These are phyloP conservation scores for Aspergillus proliferans DNA, from an alignment of 2,329 filamentous ascomycete species.

Conservation along the genomic window DNA sequence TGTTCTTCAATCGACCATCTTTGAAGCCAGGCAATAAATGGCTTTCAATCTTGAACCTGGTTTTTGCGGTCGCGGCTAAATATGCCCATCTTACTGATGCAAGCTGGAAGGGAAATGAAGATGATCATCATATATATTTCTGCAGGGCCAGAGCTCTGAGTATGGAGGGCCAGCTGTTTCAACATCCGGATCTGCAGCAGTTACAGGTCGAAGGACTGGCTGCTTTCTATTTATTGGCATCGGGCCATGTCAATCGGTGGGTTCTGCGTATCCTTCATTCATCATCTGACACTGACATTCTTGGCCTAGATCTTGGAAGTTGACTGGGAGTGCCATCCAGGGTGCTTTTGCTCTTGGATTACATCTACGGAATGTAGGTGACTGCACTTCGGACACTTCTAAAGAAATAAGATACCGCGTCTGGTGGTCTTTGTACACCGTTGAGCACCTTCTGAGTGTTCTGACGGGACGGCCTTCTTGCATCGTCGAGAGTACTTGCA, in stretches of 20 bases:
- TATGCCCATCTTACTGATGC: constrained; percentile 34
- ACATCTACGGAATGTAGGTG: constrained; percentile 37
- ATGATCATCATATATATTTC: constrained; percentile 38
- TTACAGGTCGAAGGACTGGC: constrained; percentile 39
- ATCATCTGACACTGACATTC: constrained; percentile 1
- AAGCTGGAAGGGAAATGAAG: constrained; percentile 30
- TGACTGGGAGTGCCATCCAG: constrained; percentile 36
- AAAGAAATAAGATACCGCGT: constrained; percentile 41
- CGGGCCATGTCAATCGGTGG: constrained; percentile 40
- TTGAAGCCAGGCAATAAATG: constrained; percentile 35
- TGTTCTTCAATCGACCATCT: constrained; percentile 29
- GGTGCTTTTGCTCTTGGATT: constrained; percentile 37
- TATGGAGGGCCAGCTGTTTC: constrained; percentile 34
- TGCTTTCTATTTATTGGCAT: constrained; percentile 37
- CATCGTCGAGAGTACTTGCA: constrained; percentile 37
- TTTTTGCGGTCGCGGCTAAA: constrained; percentile 39
- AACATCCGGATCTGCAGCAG: constrained; percentile 38
- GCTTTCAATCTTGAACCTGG: constrained; percentile 41
- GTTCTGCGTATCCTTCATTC: background rate
- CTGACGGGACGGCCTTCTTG: constrained; percentile 42
- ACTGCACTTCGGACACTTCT: constrained; percentile 31
- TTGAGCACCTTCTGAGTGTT: constrained; percentile 38
- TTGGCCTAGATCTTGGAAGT: constrained; percentile 35
- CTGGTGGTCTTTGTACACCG: constrained; percentile 40
- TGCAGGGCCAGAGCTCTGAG: constrained; percentile 34